Base-by-base conservation (phyloP, 345 rosid genomes). In the Turritis glabra region DNA sequence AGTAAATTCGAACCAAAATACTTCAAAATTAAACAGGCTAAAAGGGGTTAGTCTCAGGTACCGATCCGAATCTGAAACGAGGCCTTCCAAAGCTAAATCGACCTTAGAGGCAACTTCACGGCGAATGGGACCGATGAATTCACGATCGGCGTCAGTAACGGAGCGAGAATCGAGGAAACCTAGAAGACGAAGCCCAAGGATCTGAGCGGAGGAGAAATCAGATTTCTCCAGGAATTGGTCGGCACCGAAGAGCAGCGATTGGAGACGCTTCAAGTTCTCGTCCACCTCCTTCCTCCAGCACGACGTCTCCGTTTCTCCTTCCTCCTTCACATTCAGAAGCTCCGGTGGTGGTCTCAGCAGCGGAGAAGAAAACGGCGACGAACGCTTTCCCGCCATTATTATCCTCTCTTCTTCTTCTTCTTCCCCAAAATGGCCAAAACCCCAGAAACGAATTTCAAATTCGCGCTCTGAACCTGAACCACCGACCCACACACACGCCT, bases 151-250 rank as follows among this genome's bases (percentile, higher is more conserved):
- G 8, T 86, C 88, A 4, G 88, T 80, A 26, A 71, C 81, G 55
- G 90, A 81, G 54, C 76, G 87, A 23, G 97, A 94, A 77, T 90
- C 96, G 60, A 94, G 89, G 80, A 94, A 91, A 73, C 98, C 98
- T 63, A 91, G 73, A 64, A 94, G 98, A 2, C 89, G 90, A 71
- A 91, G 97, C 26, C 86, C 84, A 66, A 94, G 86, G 66, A 90
- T 59, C 25, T 83, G 86, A 17, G 97, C 95, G 6, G 97, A 61
- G 12, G 90, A 65, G 82, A 82, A 91, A 71, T 92, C 93, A 55
- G 84, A 78, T 72, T 82, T 86, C 80, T 88, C 90, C 25, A 87
- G 83, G 52, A 87, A 91, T 26, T 77, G 72, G 55, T 91, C 98
- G 74, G 84, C 87, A 15, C 98, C 97, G 77, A 90, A 91, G 32